Evolutionary conservation across 169 alveolate genomes (phyloP).

Genomic region (Miamiensis avidus): DNA sequence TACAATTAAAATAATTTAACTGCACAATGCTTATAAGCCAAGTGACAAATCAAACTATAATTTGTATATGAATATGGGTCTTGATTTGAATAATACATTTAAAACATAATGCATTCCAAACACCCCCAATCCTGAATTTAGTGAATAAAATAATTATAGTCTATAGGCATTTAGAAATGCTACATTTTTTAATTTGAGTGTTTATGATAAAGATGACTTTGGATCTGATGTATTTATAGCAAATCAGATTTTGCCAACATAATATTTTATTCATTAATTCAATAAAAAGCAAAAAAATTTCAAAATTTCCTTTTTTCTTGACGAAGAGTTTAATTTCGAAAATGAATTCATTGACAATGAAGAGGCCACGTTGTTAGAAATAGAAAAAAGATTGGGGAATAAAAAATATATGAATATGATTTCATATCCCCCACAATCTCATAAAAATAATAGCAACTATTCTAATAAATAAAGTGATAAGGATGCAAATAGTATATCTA

Average conservation of each 20-base stretch:
- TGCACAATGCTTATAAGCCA: background rate
- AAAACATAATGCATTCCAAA: background rate
- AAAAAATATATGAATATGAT: background rate
- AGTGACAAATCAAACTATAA: background rate
- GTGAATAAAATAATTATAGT: too few relatives aligned
- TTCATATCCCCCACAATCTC: background rate
- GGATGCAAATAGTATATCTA: too few relatives aligned
- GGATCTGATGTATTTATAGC: background rate
- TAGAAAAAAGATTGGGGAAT: background rate
- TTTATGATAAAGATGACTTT: background rate
- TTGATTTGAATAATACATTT: background rate
- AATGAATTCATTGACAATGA: background rate
- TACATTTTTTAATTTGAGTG: background rate
- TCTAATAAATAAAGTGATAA: too few relatives aligned
- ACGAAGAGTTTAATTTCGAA: background rate
- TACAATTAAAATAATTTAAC: too few relatives aligned
- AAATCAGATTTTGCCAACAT: background rate
- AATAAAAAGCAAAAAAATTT: background rate
- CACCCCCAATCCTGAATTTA: background rate
- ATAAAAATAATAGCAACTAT: too few relatives aligned
- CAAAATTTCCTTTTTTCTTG: background rate
- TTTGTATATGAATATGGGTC: background rate
- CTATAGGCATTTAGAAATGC: background rate
- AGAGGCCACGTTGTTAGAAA: background rate
- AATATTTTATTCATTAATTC: too few relatives aligned